Percentiles rank a stretch among this genome's conserved stretches.
phyloP scores from a whole-genome alignment of 352 stramenopile genomes.

The Pythium biforme region DNA sequence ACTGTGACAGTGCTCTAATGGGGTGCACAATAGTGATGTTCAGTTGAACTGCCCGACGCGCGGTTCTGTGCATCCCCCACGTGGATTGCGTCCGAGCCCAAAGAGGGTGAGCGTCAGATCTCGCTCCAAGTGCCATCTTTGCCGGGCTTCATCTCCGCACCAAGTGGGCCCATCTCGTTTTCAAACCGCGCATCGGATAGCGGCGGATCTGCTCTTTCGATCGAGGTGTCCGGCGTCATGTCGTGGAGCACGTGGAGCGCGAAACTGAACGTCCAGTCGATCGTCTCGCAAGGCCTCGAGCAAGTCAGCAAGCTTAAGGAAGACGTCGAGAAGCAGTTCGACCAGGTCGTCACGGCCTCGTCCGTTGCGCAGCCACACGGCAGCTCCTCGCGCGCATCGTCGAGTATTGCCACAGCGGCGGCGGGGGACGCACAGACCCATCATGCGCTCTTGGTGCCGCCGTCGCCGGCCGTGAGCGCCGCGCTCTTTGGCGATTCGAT shows the following conservation, averaged over 20 bases:
- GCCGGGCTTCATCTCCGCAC: background rate
- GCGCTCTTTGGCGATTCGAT: constrained; percentile 16
- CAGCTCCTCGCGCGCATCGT: constrained; percentile 10
- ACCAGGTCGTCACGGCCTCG: constrained; percentile 60
- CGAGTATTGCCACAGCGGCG: background rate
- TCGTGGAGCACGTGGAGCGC: constrained; percentile 66
- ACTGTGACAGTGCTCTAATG: constrained; percentile 16
- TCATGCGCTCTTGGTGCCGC: constrained; percentile 7
- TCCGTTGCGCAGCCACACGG: constrained; percentile 12
- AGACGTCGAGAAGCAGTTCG: constrained; percentile 88
- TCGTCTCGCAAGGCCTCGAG: constrained; percentile 82
- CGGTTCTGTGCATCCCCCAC: constrained; percentile 11
- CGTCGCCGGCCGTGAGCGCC: constrained; percentile 19
- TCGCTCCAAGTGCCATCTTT: background rate
- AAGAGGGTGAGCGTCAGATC: background rate
- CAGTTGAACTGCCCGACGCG: constrained; percentile 8
- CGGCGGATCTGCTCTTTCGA: constrained; percentile 1
- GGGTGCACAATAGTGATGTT: background rate
- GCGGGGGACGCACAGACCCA: background rate
- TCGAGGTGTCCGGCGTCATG: constrained; percentile 22
- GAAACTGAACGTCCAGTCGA: constrained; percentile 78
- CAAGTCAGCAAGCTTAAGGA: constrained; percentile 81
- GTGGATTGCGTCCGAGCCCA: constrained; percentile 9
- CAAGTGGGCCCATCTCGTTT: background rate
- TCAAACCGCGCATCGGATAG: background rate